These are phyloP conservation scores for Apiospora rasikravindrae DNA, from an alignment of 2,329 filamentous ascomycete species.

Conservation along the genomic window DNA sequence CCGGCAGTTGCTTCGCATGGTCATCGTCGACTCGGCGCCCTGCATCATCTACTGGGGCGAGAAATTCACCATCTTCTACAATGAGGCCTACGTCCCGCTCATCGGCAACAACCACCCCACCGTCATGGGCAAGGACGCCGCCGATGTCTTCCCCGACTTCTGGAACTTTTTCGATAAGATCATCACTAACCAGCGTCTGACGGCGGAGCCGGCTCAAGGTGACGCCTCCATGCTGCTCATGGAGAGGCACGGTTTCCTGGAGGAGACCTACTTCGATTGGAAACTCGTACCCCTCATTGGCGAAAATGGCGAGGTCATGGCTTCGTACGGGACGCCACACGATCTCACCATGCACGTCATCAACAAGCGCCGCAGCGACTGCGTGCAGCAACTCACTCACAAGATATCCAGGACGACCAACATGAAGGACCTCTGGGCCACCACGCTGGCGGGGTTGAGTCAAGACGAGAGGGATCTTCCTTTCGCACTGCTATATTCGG, in stretches of 20 bases:
- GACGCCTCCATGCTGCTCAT: constrained; percentile 39
- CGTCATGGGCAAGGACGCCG: constrained; percentile 43
- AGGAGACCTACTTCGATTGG: constrained; percentile 50
- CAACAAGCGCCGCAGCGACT: constrained; percentile 41
- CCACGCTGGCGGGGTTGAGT: constrained; percentile 32
- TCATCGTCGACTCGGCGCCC: constrained; percentile 43
- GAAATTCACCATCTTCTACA: constrained; percentile 40
- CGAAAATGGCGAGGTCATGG: constrained; percentile 42
- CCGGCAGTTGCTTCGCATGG: constrained; percentile 41
- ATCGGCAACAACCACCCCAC: constrained; percentile 41
- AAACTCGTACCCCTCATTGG: constrained; percentile 47
- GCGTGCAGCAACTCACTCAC: constrained; percentile 44
- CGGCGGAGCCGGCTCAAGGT: constrained; percentile 30
- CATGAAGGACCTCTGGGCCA: constrained; percentile 41
- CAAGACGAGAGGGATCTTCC: constrained; percentile 37
- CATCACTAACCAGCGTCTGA: constrained; percentile 36
- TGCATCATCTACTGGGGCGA: constrained; percentile 43
- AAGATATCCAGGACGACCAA: constrained; percentile 33
- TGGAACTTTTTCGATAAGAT: constrained; percentile 36
- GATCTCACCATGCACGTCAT: constrained; percentile 43
- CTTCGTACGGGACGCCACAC: constrained; percentile 29
- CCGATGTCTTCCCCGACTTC: constrained; percentile 45
- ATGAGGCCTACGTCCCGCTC: constrained; percentile 40
- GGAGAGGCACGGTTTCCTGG: constrained; percentile 40
- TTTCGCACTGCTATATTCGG: constrained; percentile 40